Percentiles rank a stretch among this genome's conserved stretches.
phyloP scores from a whole-genome alignment of 306 rosid genomes.

The Cyamopsis tetragonoloba region DNA sequence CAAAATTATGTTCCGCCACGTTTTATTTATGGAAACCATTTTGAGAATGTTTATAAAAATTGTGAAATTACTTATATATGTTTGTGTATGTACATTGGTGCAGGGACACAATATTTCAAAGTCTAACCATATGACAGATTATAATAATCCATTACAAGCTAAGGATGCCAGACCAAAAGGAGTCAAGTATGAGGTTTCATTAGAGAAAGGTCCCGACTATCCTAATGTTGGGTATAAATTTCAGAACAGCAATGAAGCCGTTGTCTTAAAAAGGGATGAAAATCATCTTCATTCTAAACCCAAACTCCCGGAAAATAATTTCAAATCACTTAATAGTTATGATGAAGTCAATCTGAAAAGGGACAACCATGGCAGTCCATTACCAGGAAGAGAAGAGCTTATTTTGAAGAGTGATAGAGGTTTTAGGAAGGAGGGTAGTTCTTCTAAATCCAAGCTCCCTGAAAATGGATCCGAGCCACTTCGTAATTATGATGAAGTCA shows the following conservation, averaged over 20 bases:
- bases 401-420: slow-evolving; percentile 39
- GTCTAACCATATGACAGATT: slow-evolving; percentile 23
- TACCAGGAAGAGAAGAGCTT: slow-evolving; percentile 42
- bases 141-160: slow-evolving; percentile 31
- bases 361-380: slow-evolving; percentile 31
- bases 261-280: slow-evolving; percentile 40
- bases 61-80: slow-evolving; percentile 15
- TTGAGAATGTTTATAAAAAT: background rate
- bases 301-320: slow-evolving; percentile 38
- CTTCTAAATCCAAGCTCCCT: slow-evolving; percentile 34
- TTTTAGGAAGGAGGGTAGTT: slow-evolving; percentile 36
- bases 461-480: too few relatives aligned
- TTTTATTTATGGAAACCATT: slow-evolving; percentile 2
- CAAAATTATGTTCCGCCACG: background rate
- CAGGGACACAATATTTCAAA: slow-evolving; percentile 53
- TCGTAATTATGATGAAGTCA: slow-evolving; percentile 33
- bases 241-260: slow-evolving; percentile 39
- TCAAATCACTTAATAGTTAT: slow-evolving; percentile 30
- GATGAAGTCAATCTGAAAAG: slow-evolving; percentile 39
- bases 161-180: slow-evolving; percentile 39
- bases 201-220: slow-evolving; percentile 27
- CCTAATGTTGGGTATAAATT: slow-evolving; percentile 36
- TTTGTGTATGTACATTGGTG: too few relatives aligned
- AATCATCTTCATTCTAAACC: slow-evolving; percentile 36
- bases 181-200: slow-evolving; percentile 36